Base-by-base conservation (phyloP, 192 early-diverging fungal species). In the Cetraspora pellucida region DNA sequence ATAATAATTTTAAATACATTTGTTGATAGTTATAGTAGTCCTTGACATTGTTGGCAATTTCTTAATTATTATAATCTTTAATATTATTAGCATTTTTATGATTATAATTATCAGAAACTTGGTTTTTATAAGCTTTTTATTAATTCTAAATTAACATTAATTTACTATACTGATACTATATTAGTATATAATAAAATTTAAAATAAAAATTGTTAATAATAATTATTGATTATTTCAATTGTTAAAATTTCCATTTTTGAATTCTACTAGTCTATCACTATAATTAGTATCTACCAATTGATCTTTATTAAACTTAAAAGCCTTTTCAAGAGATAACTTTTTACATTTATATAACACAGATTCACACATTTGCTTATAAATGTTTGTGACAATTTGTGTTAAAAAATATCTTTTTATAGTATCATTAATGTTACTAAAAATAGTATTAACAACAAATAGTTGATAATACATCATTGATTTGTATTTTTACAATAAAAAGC, bases 281-380 rank as follows among this genome's bases (percentile, higher is more conserved):
- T n/a, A n/a, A n/a, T n/a, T n/a, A n/a, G n/a, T n/a, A n/a, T 13
- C 46, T 49, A 49, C 46, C 46, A 49, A 13, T 13, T 49, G 46
- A 49, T 49, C 46, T 49, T 13, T 13, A 13, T 10, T 49, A 49
- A 49, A 49, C 13, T 49, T 13, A 49, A 49, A 49, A 10, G 46
- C 46, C 6, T 49, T 13, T 49, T 49, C 46, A 49, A 49, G 6
- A 49, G 6, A 10, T 49, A 49, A 49, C 55, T 58, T 10, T 58
- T 58, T 58, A 21, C 55, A 58, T 58, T 3, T 58, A 58, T 58
- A 58, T 16, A 58, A 21, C 21, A n/a, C 0, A 0, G 21, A 58
- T 10, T 58, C 21, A 58, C 55, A 58, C 55, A 58, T 58, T 58
- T 58, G 55, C 3, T 52, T 58, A 21, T 58, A n/a, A n/a, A 58